Base-by-base conservation (phyloP, 2,329 filamentous ascomycete genomes). In the Clarireedia monteithiana region DNA sequence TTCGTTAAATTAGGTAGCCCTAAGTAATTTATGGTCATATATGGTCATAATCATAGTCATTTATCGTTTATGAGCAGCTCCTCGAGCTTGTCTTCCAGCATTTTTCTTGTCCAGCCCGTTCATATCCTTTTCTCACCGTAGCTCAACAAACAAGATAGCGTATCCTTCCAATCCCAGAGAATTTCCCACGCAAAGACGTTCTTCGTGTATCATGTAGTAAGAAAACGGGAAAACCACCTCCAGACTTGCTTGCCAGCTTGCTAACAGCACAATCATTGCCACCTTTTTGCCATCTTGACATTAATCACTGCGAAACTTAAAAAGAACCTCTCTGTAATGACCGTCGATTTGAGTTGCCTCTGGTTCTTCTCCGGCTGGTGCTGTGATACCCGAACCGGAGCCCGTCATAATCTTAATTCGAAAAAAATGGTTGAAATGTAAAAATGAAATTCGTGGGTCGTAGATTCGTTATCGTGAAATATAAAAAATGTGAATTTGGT, bases 311-410 rank as follows among this genome's bases (percentile, higher is more conserved):
- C 15, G 14, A 17, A 27, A 45, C 9, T 23, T 20, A 10, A 26
- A 46, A 55, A 63, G 53, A 57, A 47, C 59, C 60, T 61, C 63
- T 60, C 62, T 60, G 60, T 64, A 64, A 62, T 52, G 66, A 68
- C 61, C 59, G 66, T 64, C 48, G 36, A 52, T 20, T 58, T 60
- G 65, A 68, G 66, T 68, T 63, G 66, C 67, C 67, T 68, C 66
- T 53, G 56, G 59, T 54, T 63, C 55, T 59, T 60, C 61, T 57
- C 52, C 63, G 63, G 62, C 55, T 61, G 67, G 67, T 68, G 57
- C 67, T 67, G 66, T 69, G 45, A 58, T 58, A 57, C 59, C 65
- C 64, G 58, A 61, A 57, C 61, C 66, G 62, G 56, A 58, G 49
- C 4, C 49, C 49, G 59, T 63, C 59, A 59, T 62, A 56, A 40